Percentiles rank a stretch among this genome's conserved stretches.
Conservation (phyloP, 1,139 yeast species). For the Hansenula sp. region DNA sequence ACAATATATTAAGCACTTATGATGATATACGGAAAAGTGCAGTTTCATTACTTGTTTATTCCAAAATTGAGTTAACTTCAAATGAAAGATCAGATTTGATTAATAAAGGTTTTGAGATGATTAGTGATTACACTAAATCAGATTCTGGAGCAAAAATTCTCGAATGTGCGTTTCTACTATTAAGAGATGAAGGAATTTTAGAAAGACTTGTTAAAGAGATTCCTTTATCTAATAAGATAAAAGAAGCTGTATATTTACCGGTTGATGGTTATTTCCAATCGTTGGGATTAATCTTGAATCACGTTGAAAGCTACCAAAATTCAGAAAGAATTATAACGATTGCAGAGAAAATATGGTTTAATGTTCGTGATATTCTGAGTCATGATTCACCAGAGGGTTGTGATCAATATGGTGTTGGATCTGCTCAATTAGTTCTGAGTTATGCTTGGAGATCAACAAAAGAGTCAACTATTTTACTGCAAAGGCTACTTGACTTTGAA, state of each 20-base stretch:
- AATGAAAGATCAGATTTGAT: slow-evolving; percentile 28
- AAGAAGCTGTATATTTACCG: slow-evolving; percentile 41
- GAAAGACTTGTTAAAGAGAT: slow-evolving; percentile 32
- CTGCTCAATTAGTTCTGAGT: slow-evolving; percentile 59
- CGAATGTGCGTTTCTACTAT: slow-evolving; percentile 38
- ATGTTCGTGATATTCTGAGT: slow-evolving; percentile 50
- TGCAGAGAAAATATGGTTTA: slow-evolving; percentile 43
- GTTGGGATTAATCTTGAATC: slow-evolving; percentile 43
- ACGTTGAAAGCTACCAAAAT: slow-evolving; percentile 20
- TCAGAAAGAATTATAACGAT: slow-evolving; percentile 10
- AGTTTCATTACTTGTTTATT: slow-evolving; percentile 44
- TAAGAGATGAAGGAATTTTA: slow-evolving; percentile 20
- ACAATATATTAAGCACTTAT: slow-evolving; percentile 63
- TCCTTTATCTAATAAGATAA: slow-evolving; percentile 26
- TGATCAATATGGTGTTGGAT: slow-evolving; percentile 36
- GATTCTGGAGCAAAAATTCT: slow-evolving; percentile 79
- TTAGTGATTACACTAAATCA: slow-evolving; percentile 66
- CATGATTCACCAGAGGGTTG: slow-evolving; percentile 66
- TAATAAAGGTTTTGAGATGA: slow-evolving; percentile 36
- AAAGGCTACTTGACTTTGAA: slow-evolving; percentile 31
- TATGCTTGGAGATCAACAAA: slow-evolving; percentile 86
- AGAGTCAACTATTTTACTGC: slow-evolving; percentile 60
- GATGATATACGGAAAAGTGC: slow-evolving; percentile 67
- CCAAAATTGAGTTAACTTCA: slow-evolving; percentile 25
- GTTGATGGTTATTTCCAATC: slow-evolving; percentile 68